phyloP scores from a whole-genome alignment of 164 flowering plant genomes.

The Santalum album region DNA sequence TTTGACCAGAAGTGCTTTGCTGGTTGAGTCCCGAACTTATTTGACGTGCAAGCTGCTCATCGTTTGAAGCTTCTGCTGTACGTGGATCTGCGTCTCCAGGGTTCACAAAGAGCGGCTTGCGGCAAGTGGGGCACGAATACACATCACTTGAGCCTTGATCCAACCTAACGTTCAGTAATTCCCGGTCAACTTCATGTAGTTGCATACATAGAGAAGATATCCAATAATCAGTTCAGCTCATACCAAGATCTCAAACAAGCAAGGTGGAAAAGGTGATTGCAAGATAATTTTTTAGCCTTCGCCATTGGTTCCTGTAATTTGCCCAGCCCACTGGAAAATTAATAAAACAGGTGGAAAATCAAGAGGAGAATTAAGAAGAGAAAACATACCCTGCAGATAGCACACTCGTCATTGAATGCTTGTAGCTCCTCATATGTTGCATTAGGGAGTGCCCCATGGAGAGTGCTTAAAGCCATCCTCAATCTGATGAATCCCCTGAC shows the following conservation, averaged over 20 bases:
- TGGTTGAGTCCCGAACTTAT: slow-evolving; percentile 47
- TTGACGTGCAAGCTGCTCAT: slow-evolving; percentile 80
- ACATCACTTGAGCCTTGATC: slow-evolving; percentile 78
- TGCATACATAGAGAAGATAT: background rate
- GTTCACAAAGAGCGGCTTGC: slow-evolving; percentile 81
- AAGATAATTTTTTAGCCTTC: slow-evolving; percentile 80
- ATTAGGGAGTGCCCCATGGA: slow-evolving; percentile 95
- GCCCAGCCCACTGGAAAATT: slow-evolving; percentile 4
- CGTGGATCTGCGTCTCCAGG: slow-evolving; percentile 29
- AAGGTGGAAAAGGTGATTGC: slow-evolving; percentile 96
- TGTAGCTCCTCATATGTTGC: slow-evolving; percentile 80
- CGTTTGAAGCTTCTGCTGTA: slow-evolving; percentile 37
- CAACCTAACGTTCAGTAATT: slow-evolving; percentile 46
- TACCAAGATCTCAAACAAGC: slow-evolving; percentile 98
- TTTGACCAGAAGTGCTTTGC: slow-evolving; percentile 35
- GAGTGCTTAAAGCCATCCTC: slow-evolving; percentile 59
- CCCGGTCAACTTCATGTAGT: slow-evolving; percentile 5
- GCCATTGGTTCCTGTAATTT: slow-evolving; percentile 92
- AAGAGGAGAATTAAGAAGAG: background rate
- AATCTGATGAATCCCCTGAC: slow-evolving; percentile 70
- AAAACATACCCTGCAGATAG: slow-evolving; percentile 79
- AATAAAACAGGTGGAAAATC: slow-evolving; percentile 2
- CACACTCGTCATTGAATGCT: slow-evolving; percentile 93
- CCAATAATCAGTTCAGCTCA: slow-evolving; percentile 5
- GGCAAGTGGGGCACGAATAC: slow-evolving; percentile 93